Base-by-base conservation (phyloP, 768 basidiomycete genomes). In the Boletus reticuloceps region DNA sequence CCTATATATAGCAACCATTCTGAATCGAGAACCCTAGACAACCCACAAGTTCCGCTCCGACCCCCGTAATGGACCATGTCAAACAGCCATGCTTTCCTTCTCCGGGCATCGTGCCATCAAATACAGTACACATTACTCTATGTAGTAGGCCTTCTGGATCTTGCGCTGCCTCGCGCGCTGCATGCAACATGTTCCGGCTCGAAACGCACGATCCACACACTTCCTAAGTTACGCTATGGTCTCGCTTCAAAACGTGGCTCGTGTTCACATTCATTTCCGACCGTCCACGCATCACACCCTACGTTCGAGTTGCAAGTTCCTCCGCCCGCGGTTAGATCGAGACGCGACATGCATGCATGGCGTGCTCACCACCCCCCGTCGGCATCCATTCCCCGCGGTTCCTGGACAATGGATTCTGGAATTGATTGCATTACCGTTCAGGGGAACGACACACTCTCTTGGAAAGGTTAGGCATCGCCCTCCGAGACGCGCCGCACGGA, bases 111-210 rank as follows among this genome's bases (percentile, higher is more conserved):
- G 54, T 56, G 44, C 45, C 63, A 59, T 63, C 55, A 22, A 37
- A 19, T 22, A 20, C 53, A 50, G 4, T 34, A 25, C 53, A 52
- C 51, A 27, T 47, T 67, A 59, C 63, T 51, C 19, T 39, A 46
- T 47, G 31, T 40, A 31, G 42, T 45, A 25, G 38, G 19, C 46
- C 50, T 58, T 58, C 54, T 58, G 27, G 38, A 37, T 41, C 29
- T 56, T 61, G 53, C 66, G 55, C 59, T 62, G 64, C 64, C 65
- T 61, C 58, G 36, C 37, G 45, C 53, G 55, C 64, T 42, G 47
- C 65, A 61, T 64, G 55, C 50, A 56, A 43, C 65, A 67, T 58
- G 64, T 53, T 64, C 64, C 64, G 65, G 56, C 63, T 65, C 65
- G 64, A 65, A 61, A 64, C 65, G 54, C 64, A 53, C 55, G 54